These are phyloP conservation scores for Yamadazyma dushanensis DNA, from an alignment of 1,139 yeast species.

Conservation along the genomic window DNA sequence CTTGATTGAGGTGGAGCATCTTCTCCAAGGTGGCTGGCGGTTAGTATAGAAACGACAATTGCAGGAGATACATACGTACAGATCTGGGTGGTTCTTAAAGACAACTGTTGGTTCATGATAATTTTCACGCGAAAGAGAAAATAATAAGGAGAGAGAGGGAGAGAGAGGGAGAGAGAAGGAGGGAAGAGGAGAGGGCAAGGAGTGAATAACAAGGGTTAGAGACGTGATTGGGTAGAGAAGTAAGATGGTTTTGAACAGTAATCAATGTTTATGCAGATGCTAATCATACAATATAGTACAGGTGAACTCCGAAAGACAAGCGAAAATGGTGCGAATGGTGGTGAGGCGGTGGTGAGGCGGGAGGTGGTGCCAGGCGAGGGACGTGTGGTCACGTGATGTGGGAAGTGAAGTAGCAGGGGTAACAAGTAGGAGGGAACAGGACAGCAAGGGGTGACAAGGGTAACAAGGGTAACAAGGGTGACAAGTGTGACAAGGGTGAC, in stretches of 20 bases:
- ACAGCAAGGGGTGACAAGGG: no score
- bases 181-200: no score
- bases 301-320: conserved; percentile 1
- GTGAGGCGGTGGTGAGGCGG: background rate
- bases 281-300: conserved; percentile 4
- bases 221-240: no score
- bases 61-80: conserved; percentile 6
- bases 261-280: no score
- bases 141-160: background rate
- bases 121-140: background rate
- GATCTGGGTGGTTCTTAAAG: conserved; percentile 16
- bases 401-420: no score
- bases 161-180: no score
- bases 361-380: background rate
- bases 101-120: background rate
- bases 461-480: no score
- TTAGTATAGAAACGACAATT: conserved; percentile 4
- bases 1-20: conserved; percentile 78
- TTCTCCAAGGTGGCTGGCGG: conserved; percentile 46
- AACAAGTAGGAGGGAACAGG: no score
- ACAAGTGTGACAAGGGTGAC: no score
- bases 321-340: background rate
- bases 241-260: no score
- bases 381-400: no score
- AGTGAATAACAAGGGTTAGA: no score